Evolutionary conservation across 352 stramenopile species (phyloP).

Genomic region (Phytopythium delawarense): DNA sequence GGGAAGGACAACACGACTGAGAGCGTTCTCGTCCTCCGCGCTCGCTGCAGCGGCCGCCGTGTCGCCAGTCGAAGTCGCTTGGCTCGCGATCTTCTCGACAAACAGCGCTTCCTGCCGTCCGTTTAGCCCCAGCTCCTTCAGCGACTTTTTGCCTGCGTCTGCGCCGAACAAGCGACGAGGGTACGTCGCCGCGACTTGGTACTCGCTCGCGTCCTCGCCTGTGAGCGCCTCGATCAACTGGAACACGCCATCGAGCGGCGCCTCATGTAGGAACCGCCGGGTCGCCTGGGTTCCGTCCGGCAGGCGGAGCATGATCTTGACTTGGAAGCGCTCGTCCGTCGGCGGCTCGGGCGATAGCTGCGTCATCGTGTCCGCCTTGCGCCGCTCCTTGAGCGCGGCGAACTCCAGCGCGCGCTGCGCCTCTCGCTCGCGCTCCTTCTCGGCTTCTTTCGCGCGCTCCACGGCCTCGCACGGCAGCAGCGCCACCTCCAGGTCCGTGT

Average conservation of each 20-base stretch:
- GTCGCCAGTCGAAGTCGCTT: conserved; percentile 6
- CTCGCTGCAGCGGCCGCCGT: not conserved
- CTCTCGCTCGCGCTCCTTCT: conserved; percentile 33
- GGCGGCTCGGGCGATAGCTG: conserved; percentile 33
- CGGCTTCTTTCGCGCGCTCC: conserved; percentile 25
- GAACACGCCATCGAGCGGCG: conserved; percentile 36
- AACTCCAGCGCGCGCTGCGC: conserved; percentile 19
- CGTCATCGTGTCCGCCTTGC: conserved; percentile 33
- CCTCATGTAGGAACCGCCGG: conserved; percentile 37
- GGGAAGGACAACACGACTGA: conserved; percentile 20
- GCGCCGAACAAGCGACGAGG: conserved; percentile 54
- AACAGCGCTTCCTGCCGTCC: conserved; percentile 67
- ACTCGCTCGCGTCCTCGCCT: conserved; percentile 32
- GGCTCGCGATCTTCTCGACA: conserved; percentile 31
- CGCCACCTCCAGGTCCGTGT: conserved; percentile 81
- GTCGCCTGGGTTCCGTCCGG: conserved; percentile 38
- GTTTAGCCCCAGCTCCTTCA: conserved; percentile 51
- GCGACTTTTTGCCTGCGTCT: conserved; percentile 27
- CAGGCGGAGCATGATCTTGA: conserved; percentile 48
- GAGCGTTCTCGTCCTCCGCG: conserved; percentile 4
- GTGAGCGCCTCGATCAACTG: conserved; percentile 49
- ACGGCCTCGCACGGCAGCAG: conserved; percentile 66
- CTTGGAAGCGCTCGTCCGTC: conserved; percentile 30
- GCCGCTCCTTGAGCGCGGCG: conserved; percentile 32
- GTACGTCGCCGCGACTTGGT: conserved; percentile 55